A percentile compares a stretch with the other conserved stretches of the same genome.
phyloP scores from a whole-genome alignment of 192 early-diverging fungal genomes.

The Coemansia sp. region DNA sequence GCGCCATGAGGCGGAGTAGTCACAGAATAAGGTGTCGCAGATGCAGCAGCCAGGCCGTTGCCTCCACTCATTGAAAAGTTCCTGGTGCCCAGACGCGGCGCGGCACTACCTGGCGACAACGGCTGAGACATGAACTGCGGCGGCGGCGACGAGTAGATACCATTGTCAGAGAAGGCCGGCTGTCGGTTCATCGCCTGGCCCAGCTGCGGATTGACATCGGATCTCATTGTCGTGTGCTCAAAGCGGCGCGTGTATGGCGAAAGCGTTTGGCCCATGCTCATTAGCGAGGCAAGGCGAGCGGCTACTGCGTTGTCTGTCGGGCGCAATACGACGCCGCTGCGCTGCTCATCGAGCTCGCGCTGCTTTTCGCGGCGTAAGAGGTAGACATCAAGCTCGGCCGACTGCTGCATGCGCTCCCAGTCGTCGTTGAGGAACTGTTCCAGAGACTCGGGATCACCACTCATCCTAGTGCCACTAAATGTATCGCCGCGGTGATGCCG shows the following conservation, averaged over 20 bases:
- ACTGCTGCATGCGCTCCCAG: constrained; percentile 53
- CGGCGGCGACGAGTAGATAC: constrained; percentile 7
- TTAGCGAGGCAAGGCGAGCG: constrained; percentile 84
- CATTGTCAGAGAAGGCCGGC: constrained; percentile 15
- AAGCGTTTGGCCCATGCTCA: constrained; percentile 85
- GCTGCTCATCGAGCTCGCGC: constrained; percentile 30
- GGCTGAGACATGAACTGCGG: constrained; percentile 21
- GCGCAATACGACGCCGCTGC: constrained; percentile 61
- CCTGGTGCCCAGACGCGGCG: constrained; percentile 12
- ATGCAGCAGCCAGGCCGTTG: background rate
- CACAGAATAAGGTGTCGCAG: constrained; percentile 28
- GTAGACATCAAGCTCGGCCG: constrained; percentile 31
- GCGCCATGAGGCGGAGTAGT: constrained; percentile 36
- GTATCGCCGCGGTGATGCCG: constrained; percentile 36
- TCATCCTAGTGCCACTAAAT: constrained; percentile 35
- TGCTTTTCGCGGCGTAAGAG: constrained; percentile 17
- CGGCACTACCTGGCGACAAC: constrained; percentile 21
- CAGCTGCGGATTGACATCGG: constrained; percentile 49
- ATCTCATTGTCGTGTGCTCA: constrained; percentile 81
- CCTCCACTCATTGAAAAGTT: constrained; percentile 16
- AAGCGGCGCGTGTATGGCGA: constrained; percentile 81
- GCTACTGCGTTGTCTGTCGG: constrained; percentile 82
- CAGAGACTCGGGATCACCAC: constrained; percentile 35
- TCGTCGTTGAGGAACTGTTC: constrained; percentile 50
- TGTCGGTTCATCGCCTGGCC: constrained; percentile 16